Evolutionary conservation across 129 eudicot species (phyloP).

Genomic region (Chrysanthemum makinoi): DNA sequence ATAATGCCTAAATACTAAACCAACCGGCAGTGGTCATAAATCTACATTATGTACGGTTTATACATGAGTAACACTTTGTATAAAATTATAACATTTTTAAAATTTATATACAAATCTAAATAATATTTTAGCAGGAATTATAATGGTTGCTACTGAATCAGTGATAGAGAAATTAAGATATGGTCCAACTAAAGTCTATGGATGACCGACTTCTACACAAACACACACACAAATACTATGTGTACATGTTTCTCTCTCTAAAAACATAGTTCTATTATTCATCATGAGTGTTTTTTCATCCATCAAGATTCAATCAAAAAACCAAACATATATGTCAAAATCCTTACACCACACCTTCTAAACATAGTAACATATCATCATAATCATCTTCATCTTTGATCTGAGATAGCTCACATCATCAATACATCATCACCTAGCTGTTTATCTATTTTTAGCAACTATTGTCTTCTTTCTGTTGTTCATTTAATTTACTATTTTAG

Average conservation of each 20-base stretch:
- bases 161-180: slow-evolving; percentile 29
- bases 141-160: slow-evolving; percentile 25
- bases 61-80: background rate
- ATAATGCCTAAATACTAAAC: too few species aligned
- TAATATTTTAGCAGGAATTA: background rate
- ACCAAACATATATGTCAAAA: background rate
- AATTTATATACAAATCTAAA: background rate
- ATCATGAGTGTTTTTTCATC: slow-evolving; percentile 23
- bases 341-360: background rate
- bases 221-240: background rate
- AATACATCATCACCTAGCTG: slow-evolving; percentile 5
- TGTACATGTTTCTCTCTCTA: background rate
- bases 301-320: slow-evolving; percentile 24
- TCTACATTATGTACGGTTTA: too few species aligned
- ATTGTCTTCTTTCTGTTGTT: slow-evolving; percentile 13
- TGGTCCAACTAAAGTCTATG: slow-evolving; percentile 38
- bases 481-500: slow-evolving; percentile 14
- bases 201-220: slow-evolving; percentile 40
- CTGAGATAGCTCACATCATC: background rate
- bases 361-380: background rate
- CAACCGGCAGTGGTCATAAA: too few species aligned
- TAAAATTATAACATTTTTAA: background rate
- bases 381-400: slow-evolving; percentile 9
- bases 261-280: background rate
- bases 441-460: slow-evolving; percentile 11